phyloP scores from a whole-genome alignment of 495 filamentous ascomycete species.

The Pyrenula massariospora region DNA sequence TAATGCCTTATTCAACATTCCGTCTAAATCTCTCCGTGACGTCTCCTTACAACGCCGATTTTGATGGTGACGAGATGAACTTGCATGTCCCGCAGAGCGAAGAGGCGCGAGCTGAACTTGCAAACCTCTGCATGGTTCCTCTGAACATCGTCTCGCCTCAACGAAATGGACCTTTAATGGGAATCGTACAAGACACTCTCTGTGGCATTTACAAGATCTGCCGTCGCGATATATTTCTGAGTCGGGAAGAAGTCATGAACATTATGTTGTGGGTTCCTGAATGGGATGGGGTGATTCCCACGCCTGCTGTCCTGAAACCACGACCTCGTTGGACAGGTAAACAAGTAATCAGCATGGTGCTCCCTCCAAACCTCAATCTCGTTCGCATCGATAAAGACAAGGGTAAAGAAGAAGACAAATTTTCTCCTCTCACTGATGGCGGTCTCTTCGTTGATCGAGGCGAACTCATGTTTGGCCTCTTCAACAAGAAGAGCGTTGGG shows the following conservation, averaged over 20 bases:
- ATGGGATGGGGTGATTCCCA: conserved; percentile 91
- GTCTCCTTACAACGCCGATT: conserved; percentile 98
- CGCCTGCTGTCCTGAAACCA: conserved; percentile 83
- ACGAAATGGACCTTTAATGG: conserved; percentile 94
- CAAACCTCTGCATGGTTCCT: conserved; percentile 88
- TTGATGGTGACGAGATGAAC: conserved; percentile 99
- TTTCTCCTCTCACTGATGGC: conserved; percentile 61
- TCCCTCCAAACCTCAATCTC: conserved; percentile 79
- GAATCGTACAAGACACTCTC: conserved; percentile 96
- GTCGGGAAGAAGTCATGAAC: conserved; percentile 86
- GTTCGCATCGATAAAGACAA: conserved; percentile 45
- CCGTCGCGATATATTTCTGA: conserved; percentile 82
- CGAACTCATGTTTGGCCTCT: conserved; percentile 78
- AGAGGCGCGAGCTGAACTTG: conserved; percentile 88
- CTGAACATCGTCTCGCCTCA: conserved; percentile 97
- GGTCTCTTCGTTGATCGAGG: conserved; percentile 76
- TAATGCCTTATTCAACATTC: conserved; percentile 99
- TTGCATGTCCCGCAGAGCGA: conserved; percentile 96
- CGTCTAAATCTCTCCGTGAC: conserved; percentile 94
- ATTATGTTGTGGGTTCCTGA: conserved; percentile 91
- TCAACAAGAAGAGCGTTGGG: conserved; percentile 90
- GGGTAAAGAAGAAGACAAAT: conserved; percentile 37
- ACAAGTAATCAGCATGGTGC: conserved; percentile 87
- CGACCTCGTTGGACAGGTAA: conserved; percentile 96
- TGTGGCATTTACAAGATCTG: conserved; percentile 95